Percentiles rank a stretch among this genome's conserved stretches.
These are phyloP conservation scores for Guillardia theta DNA, from an alignment of 78 protist species.

Conservation along the genomic window DNA sequence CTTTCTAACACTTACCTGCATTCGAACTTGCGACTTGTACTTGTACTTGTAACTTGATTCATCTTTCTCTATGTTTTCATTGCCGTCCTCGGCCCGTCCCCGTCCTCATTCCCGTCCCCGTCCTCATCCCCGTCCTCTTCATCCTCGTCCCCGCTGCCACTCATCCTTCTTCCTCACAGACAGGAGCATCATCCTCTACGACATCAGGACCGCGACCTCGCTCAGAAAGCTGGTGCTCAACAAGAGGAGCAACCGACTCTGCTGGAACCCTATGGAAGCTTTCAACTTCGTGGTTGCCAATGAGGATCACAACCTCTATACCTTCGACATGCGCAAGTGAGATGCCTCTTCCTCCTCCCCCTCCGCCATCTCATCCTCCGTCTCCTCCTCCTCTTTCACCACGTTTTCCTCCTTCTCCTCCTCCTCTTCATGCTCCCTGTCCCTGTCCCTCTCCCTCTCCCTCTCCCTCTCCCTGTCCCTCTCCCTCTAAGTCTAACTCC, in stretches of 20 bases:
- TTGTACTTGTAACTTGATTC: too few species aligned
- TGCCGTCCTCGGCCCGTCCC: too few species aligned
- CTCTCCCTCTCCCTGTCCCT: not conserved
- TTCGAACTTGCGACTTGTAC: too few species aligned
- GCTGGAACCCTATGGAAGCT: constrained; percentile 92
- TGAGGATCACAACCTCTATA: constrained; percentile 91
- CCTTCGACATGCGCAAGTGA: constrained; percentile 92
- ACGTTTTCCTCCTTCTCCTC: not conserved
- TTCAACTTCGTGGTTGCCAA: constrained; percentile 64
- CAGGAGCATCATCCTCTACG: constrained; percentile 83
- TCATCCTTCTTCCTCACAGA: too few species aligned
- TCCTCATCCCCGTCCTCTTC: too few species aligned
- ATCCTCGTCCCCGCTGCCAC: too few species aligned
- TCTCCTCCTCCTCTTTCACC: not conserved
- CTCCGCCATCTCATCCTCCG: not conserved
- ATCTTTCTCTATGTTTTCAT: too few species aligned
- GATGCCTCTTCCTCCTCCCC: not conserved
- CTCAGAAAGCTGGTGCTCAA: constrained; percentile 69
- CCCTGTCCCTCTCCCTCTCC: not conserved
- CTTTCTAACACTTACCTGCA: too few species aligned
- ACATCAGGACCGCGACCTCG: constrained; percentile 67
- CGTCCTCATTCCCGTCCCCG: too few species aligned
- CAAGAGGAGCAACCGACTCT: not conserved
- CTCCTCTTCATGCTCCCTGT: not conserved
- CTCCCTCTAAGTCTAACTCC: not conserved